Percentiles rank a stretch among this genome's conserved stretches.
These are phyloP conservation scores for Cornus controversa DNA, from an alignment of 148 eudicot genomes.

Conservation along the genomic window DNA sequence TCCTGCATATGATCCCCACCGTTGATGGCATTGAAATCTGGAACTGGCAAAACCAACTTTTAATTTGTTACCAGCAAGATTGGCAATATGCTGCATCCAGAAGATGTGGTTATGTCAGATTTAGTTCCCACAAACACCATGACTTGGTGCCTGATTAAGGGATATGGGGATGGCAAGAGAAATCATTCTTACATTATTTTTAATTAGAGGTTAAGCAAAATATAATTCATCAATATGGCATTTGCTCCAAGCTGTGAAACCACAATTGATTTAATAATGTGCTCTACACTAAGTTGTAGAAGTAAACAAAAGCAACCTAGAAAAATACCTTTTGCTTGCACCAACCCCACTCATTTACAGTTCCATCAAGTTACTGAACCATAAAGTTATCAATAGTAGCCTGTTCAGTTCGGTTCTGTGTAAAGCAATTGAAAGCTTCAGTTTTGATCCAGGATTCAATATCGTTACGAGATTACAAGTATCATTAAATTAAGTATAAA, in stretches of 20 bases:
- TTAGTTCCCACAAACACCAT: background rate
- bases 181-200: background rate
- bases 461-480: background rate
- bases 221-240: slow-evolving; percentile 49
- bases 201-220: background rate
- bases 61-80: slow-evolving; percentile 92
- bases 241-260: slow-evolving; percentile 84
- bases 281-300: background rate
- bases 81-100: slow-evolving; percentile 80
- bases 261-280: slow-evolving; percentile 5
- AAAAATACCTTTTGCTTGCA: slow-evolving; percentile 91
- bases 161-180: background rate
- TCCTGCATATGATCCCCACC: slow-evolving; percentile 99
- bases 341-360: slow-evolving; percentile 98
- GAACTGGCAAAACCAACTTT: slow-evolving; percentile 89
- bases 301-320: background rate
- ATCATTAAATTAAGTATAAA: background rate
- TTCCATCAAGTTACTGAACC: slow-evolving; percentile 97
- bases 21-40: slow-evolving; percentile 97
- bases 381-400: slow-evolving; percentile 83
- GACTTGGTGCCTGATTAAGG: background rate
- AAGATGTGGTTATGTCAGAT: background rate
- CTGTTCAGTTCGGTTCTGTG: slow-evolving; percentile 83
- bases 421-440: slow-evolving; percentile 11
- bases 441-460: background rate